Percentiles rank a stretch among this genome's conserved stretches.
Conservation (phyloP, 2,329 filamentous ascomycete genomes). For the Exophiala alcalophila region DNA sequence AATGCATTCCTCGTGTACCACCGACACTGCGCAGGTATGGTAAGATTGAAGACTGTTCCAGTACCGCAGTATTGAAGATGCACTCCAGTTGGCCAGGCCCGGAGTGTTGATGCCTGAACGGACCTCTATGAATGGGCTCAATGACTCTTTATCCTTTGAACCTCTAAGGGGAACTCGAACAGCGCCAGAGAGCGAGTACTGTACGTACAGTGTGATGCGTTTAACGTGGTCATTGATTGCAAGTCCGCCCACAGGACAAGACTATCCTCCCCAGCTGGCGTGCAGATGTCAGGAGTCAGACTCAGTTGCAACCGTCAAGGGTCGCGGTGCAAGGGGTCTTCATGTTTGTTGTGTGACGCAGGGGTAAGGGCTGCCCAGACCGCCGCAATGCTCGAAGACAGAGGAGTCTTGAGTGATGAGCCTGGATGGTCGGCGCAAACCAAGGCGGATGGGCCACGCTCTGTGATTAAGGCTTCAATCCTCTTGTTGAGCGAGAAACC, state of each 20-base stretch:
- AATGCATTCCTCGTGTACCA: not conserved
- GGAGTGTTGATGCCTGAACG: not conserved
- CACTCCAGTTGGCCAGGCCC: not conserved
- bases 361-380: not conserved
- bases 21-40: constrained; percentile 6
- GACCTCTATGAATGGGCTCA: not conserved
- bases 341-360: not conserved
- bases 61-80: constrained; percentile 8
- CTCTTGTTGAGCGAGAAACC: constrained; percentile 3
- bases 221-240: not conserved
- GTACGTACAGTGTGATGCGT: not conserved
- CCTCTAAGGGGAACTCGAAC: no score
- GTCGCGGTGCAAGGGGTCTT: no score
- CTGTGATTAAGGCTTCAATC: not conserved
- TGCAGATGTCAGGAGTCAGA: no score
- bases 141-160: no score
- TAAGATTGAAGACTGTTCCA: constrained; percentile 11
- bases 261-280: no score
- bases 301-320: no score
- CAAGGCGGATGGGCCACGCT: not conserved
- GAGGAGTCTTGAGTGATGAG: not conserved
- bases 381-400: not conserved
- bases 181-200: no score
- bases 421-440: not conserved
- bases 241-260: no score